phyloP scores from a whole-genome alignment of 139 green algal genomes.

The Chlamydomonas incerta region DNA sequence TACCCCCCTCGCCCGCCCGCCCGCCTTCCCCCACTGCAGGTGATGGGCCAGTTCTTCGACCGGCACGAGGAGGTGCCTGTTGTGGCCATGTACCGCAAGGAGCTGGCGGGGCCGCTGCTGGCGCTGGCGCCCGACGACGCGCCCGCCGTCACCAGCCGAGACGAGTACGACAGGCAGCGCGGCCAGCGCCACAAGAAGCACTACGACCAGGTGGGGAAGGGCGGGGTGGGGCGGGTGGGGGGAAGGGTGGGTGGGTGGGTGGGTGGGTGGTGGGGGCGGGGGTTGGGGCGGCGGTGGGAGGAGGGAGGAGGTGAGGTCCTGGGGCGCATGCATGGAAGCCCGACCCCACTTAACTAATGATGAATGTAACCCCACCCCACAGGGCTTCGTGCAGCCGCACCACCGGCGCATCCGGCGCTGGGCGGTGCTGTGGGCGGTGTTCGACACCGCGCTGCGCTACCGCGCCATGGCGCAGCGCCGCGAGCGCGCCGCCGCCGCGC shows the following conservation, averaged over 20 bases:
- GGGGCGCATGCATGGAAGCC: too few relatives aligned
- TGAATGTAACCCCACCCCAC: neutral
- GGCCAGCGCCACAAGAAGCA: constrained; percentile 9
- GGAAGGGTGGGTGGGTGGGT: too few relatives aligned
- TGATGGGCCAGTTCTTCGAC: constrained; percentile 75
- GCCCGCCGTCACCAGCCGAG: constrained; percentile 42
- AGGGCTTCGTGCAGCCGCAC: constrained; percentile 50
- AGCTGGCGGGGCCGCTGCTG: constrained; percentile 81
- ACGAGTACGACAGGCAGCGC: constrained; percentile 2
- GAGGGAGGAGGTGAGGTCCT: too few relatives aligned
- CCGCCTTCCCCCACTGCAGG: too few relatives aligned
- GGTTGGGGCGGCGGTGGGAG: too few relatives aligned
- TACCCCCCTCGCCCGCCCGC: too few relatives aligned
- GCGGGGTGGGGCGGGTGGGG: too few relatives aligned
- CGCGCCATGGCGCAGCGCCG: constrained; percentile 14
- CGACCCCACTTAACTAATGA: too few relatives aligned
- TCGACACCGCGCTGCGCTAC: constrained; percentile 45
- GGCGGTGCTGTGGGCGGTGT: constrained; percentile 70
- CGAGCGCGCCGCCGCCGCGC: constrained; percentile 8
- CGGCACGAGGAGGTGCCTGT: constrained; percentile 60
- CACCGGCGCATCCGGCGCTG: constrained; percentile 73
- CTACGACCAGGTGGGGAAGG: constrained; percentile 13
- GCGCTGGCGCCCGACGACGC: constrained; percentile 62
- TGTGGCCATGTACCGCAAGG: constrained; percentile 77
- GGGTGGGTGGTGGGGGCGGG: too few relatives aligned